Conservation (phyloP, 2,329 filamentous ascomycete species). For the Penicillium sclerotiorum region DNA sequence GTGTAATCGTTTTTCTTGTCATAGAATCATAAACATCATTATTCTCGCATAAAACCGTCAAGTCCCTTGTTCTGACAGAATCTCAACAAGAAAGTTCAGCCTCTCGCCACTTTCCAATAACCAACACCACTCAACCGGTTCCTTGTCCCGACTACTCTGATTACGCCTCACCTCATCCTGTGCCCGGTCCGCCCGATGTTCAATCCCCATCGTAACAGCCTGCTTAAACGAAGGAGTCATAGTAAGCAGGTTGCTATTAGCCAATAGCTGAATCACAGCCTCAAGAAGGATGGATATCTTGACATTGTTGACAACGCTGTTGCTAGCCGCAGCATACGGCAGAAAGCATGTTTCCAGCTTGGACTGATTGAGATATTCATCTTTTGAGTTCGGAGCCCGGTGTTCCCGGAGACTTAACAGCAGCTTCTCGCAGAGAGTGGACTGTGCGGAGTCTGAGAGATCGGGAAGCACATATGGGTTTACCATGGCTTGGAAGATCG, state of each 20-base stretch:
- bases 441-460: slow-evolving; percentile 43
- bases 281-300: slow-evolving; percentile 72
- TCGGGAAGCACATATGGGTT: slow-evolving; percentile 48
- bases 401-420: slow-evolving; percentile 54
- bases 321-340: slow-evolving; percentile 64
- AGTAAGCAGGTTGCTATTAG: slow-evolving; percentile 35
- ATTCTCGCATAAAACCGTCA: neutral
- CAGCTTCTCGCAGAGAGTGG: slow-evolving; percentile 57
- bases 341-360: slow-evolving; percentile 65
- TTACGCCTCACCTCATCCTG: slow-evolving; percentile 50
- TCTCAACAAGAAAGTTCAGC: slow-evolving; percentile 40
- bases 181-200: slow-evolving; percentile 51
- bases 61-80: slow-evolving; percentile 14
- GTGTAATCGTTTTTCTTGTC: too few species aligned
- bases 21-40: slow-evolving; percentile 11
- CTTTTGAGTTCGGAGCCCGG: slow-evolving; percentile 40
- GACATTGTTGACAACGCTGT: slow-evolving; percentile 67
- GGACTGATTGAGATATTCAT: slow-evolving; percentile 50
- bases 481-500: slow-evolving; percentile 50
- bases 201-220: slow-evolving; percentile 57
- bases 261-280: slow-evolving; percentile 60
- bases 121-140: slow-evolving; percentile 42
- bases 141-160: slow-evolving; percentile 38
- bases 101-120: slow-evolving; percentile 46
- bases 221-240: slow-evolving; percentile 42